Evolutionary conservation across 129 eudicot species (phyloP), one percentile per base, ranked within the genome.

Genomic region (Ambrosia trifida): DNA sequence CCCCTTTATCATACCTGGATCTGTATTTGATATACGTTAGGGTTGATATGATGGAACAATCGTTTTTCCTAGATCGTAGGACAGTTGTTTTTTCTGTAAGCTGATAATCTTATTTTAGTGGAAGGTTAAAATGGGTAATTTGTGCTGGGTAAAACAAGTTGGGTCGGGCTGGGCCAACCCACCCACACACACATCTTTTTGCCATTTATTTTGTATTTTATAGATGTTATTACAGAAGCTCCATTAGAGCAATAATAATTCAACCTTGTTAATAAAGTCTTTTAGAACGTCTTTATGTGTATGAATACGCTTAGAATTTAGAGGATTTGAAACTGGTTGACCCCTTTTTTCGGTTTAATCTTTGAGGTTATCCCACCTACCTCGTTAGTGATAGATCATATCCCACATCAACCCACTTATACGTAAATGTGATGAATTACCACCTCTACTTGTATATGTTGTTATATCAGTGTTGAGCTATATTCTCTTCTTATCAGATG

Each of bases 211-310:
- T 35, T 56, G 31, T 6, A n/a, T 11, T 11, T 30, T 10, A 59
- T 69, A 50, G 63, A 36, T 36, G 7, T 16, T 3, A 43, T 40
- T 20, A 66, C 0, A 16, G 18, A 35, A 52, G 13, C 8, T 51
- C 18, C 53, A 5, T 4, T 46, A 52, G 17, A 19, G 50, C 10
- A 52, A 69, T n/a, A 31, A 51, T 12, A 52, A 35, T 24, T n/a
- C 1, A 33, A 10, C 4, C 36, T 17, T 51, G 53, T 38, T 51
- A 69, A 51, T 50, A 53, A 16, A 52, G 46, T 46, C 7, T 17
- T 54, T 18, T 36, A 16, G 74, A 51, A 70, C 51, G 43, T 19
- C 35, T 54, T 70, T 11, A 53, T 18, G 19, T 12, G 16, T 70
- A 3, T 54, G 47, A 35, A 33, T 31, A 32, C 47, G 32, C 47